These are phyloP conservation scores for Rhizopogon vesiculosus DNA, from an alignment of 768 basidiomycete species.

Conservation along the genomic window DNA sequence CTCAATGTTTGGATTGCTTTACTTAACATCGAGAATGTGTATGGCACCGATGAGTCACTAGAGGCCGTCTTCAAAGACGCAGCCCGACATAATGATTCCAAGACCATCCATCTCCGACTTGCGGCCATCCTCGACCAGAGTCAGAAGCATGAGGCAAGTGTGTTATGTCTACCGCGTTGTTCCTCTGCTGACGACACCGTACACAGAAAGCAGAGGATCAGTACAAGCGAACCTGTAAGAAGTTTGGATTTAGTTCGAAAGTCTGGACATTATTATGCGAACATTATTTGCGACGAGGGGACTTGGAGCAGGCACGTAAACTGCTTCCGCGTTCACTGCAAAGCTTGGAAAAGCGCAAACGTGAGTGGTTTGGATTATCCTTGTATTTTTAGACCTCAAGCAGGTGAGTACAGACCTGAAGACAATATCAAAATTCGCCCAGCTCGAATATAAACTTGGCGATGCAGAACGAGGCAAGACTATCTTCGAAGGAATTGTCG, in stretches of 20 bases:
- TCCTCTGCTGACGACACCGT: neutral
- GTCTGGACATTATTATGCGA: constrained; percentile 91
- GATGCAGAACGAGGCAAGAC: constrained; percentile 95
- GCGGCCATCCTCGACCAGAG: constrained; percentile 83
- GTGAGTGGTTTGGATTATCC: constrained; percentile 44
- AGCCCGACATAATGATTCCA: constrained; percentile 84
- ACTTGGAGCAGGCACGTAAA: constrained; percentile 77
- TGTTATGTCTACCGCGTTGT: constrained; percentile 8
- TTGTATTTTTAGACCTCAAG: constrained; percentile 1
- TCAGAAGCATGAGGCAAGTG: constrained; percentile 68
- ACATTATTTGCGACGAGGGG: constrained; percentile 68
- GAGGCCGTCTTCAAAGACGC: constrained; percentile 90
- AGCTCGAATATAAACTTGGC: constrained; percentile 91
- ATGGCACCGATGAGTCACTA: constrained; percentile 78
- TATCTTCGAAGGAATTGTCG: constrained; percentile 93
- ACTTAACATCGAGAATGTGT: constrained; percentile 90
- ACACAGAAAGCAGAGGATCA: constrained; percentile 89
- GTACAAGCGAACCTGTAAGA: constrained; percentile 84
- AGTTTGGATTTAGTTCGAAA: constrained; percentile 90
- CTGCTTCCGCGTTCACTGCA: constrained; percentile 85
- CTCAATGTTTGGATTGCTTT: constrained; percentile 97
- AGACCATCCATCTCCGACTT: constrained; percentile 82
- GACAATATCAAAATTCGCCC: constrained; percentile 92
- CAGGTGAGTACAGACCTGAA: constrained; percentile 65
- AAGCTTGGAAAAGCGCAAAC: constrained; percentile 90